Conservation (phyloP, 495 filamentous ascomycete species). For the Alectoria sarmentosa region DNA sequence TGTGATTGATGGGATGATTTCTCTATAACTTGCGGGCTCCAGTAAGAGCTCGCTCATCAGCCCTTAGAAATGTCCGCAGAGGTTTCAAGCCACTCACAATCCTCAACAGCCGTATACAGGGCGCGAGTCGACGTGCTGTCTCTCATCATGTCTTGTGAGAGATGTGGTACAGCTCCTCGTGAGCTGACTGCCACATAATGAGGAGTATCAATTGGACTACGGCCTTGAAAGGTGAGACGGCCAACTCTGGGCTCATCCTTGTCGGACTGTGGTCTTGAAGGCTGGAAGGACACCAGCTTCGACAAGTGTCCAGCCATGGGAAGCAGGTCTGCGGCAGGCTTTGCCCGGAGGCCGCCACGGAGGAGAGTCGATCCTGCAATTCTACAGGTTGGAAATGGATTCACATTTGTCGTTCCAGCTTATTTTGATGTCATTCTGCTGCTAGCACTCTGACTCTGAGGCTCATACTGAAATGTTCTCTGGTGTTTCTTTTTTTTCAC, state of each 20-base stretch:
- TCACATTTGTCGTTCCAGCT: too few relatives aligned
- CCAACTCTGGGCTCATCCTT: conserved; percentile 51
- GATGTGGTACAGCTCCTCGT: conserved; percentile 74
- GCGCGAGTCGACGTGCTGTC: conserved; percentile 58
- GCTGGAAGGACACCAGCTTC: conserved; percentile 30
- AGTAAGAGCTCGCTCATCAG: conserved; percentile 32
- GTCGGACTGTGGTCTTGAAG: conserved; percentile 28
- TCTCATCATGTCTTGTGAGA: conserved; percentile 74
- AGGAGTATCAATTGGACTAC: conserved; percentile 64
- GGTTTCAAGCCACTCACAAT: conserved; percentile 59
- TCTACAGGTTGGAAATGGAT: not conserved
- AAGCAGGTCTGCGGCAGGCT: conserved; percentile 10
- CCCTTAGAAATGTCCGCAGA: conserved; percentile 2
- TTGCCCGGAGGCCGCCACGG: conserved; percentile 20
- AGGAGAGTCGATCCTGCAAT: conserved; percentile 1
- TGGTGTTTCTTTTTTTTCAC: too few relatives aligned
- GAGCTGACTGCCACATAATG: conserved; percentile 74
- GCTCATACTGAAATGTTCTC: too few relatives aligned
- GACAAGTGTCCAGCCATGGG: not conserved
- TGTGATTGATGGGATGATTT: conserved; percentile 47
- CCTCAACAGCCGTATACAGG: conserved; percentile 80
- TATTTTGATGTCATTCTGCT: too few relatives aligned
- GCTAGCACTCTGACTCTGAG: too few relatives aligned
- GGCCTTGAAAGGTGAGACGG: conserved; percentile 50
- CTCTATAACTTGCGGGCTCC: conserved; percentile 65